A percentile compares a stretch with the other conserved stretches of the same genome.
phyloP scores from a whole-genome alignment of 371 early-diverging fungal species.

The Haplosporangium sp. region DNA sequence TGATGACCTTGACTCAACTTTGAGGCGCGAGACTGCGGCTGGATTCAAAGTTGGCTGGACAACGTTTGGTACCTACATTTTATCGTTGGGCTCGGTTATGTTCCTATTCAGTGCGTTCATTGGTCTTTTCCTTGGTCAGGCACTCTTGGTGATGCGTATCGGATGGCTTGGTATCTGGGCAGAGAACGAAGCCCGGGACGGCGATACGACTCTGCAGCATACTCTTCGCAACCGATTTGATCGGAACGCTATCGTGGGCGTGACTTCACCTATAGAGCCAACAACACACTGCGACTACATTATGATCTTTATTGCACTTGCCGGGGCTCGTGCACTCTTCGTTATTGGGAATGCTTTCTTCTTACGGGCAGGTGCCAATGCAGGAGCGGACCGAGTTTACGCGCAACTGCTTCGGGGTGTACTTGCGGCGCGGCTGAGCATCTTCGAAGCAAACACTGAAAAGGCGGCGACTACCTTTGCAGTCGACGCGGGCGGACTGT shows the following conservation, averaged over 20 bases:
- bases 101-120: constrained; percentile 43
- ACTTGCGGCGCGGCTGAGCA: constrained; percentile 31
- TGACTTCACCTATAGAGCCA: neutral
- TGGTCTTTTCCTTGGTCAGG: constrained; percentile 39
- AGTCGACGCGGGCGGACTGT: constrained; percentile 42
- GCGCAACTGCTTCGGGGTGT: constrained; percentile 31
- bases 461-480: constrained; percentile 25
- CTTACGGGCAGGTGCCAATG: constrained; percentile 30
- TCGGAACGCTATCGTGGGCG: neutral
- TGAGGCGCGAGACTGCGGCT: constrained; percentile 51
- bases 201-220: constrained; percentile 14
- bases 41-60: constrained; percentile 47
- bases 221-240: constrained; percentile 13
- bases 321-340: constrained; percentile 31
- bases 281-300: constrained; percentile 26
- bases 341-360: constrained; percentile 46
- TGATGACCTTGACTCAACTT: constrained; percentile 51
- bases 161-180: constrained; percentile 54
- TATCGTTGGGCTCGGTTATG: constrained; percentile 25
- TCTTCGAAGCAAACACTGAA: constrained; percentile 39
- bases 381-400: constrained; percentile 41
- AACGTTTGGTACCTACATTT: constrained; percentile 42
- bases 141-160: constrained; percentile 43
- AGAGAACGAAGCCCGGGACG: constrained; percentile 38
- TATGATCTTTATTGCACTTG: constrained; percentile 31